Evolutionary conservation across 2,329 filamentous ascomycete species (phyloP), one percentile per base, ranked within the genome.

Genomic region (Hypoxylon sp.): DNA sequence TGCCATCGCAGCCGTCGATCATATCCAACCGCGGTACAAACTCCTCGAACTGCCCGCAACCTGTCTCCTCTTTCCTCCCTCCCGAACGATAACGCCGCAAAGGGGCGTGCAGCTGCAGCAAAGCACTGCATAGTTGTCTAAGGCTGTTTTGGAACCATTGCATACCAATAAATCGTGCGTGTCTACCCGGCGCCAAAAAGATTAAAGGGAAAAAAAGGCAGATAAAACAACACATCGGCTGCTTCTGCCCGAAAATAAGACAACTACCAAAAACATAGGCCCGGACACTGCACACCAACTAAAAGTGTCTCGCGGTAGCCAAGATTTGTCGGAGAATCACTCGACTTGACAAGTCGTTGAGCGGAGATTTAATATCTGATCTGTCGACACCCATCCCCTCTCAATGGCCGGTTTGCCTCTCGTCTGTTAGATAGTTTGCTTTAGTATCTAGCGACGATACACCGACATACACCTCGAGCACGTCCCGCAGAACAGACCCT

Each of bases 51-150:
- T 70, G 61, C 62, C 69, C 59, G 60, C 67, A 58, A 70, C 65
- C 67, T 64, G 69, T 70, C 69, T 66, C 69, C 67, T 69, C 42
- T 27, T 62, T 66, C 68, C 67, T 71, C 59, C 74, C 71, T 73
- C 74, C 73, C 74, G 75, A 75, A 74, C 73, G 71, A 76, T 72
- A 74, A 74, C 75, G 72, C 68, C 66, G 72, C 73, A 72, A 69
- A 73, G 70, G 65, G 67, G 73, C 64, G 72, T 75, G 74, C 74
- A 76, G 66, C 68, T 77, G 73, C 70, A 71, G 68, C 65, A 61
- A 69, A 66, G 72, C 70, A 77, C 75, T 73, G 74, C 75, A 76
- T 75, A 68, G 71, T 67, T 73, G 65, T 73, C 73, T 72, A 71
- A 69, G 70, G 66, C 64, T 66, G 64, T 73, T 71, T 73, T 69